phyloP scores from a whole-genome alignment of 768 basidiomycete species.

The Thelephora aurantiotincta region DNA sequence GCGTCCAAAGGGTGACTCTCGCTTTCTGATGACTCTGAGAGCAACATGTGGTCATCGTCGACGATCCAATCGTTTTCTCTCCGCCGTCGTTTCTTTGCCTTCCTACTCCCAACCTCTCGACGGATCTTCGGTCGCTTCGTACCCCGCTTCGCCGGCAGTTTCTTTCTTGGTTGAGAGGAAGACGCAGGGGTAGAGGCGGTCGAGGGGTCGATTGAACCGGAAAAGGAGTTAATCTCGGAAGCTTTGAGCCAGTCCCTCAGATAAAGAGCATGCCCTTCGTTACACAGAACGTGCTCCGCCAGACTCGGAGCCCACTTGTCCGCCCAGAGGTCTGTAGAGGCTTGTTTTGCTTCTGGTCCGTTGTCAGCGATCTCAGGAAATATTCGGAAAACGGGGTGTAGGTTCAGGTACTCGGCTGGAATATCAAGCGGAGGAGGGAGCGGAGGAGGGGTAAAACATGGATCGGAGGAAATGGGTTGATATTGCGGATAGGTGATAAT shows the following conservation, averaged over 20 bases:
- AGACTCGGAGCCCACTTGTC: slow-evolving; percentile 63
- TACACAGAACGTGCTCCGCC: slow-evolving; percentile 69
- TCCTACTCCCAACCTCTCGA: slow-evolving; percentile 31
- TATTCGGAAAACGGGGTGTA: slow-evolving; percentile 4
- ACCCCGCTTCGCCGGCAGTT: not conserved
- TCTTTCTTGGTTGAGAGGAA: not conserved
- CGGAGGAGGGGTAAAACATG: not conserved
- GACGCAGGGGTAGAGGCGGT: slow-evolving; percentile 2
- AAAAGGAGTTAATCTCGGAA: slow-evolving; percentile 39
- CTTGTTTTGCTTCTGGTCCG: not conserved
- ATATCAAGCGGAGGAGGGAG: not conserved
- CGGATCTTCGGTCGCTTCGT: slow-evolving; percentile 47
- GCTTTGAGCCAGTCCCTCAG: slow-evolving; percentile 69
- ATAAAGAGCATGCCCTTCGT: slow-evolving; percentile 53
- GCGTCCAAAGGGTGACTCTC: slow-evolving; percentile 23
- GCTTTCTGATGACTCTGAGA: slow-evolving; percentile 15
- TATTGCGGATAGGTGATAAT: not conserved
- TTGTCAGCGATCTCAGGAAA: too few species aligned
- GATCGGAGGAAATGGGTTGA: not conserved
- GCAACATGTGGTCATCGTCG: slow-evolving; percentile 20
- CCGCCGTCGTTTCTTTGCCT: slow-evolving; percentile 38
- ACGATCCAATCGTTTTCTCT: slow-evolving; percentile 44
- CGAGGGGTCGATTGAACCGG: slow-evolving; percentile 8
- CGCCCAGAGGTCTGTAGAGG: slow-evolving; percentile 42
- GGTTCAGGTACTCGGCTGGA: slow-evolving; percentile 7